Percentiles rank a stretch among this genome's conserved stretches.
Conservation (phyloP, 73 alveolate species). For the Tetrahymena malaccensis region DNA sequence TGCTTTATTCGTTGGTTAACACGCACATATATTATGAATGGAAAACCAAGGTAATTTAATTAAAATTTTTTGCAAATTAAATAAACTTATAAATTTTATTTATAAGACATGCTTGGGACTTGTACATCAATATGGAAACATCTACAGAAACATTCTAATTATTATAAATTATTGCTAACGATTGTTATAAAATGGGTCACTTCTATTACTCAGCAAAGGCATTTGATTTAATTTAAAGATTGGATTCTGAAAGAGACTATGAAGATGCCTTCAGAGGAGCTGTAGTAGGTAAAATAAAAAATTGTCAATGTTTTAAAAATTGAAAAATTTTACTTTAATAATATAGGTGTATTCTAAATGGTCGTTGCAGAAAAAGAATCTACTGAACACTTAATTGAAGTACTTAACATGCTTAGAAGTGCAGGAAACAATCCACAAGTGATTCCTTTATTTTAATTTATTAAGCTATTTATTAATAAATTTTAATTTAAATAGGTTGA, state of each 20-base stretch:
- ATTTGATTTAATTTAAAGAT: constrained; percentile 93
- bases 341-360: constrained; percentile 22
- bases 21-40: constrained; percentile 92
- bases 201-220: constrained; percentile 96
- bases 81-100: neutral
- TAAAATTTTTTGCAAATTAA: neutral
- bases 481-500: neutral
- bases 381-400: constrained; percentile 3
- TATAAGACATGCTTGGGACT: constrained; percentile 72
- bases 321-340: neutral
- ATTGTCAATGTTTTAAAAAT: neutral
- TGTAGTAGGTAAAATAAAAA: constrained; percentile 3
- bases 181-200: constrained; percentile 97
- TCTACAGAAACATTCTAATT: constrained; percentile 83
- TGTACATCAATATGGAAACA: constrained; percentile 91
- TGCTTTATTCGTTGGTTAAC: constrained; percentile 88
- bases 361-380: constrained; percentile 26
- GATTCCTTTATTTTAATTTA: neutral
- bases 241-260: constrained; percentile 95
- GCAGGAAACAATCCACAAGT: constrained; percentile 34
- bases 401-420: neutral
- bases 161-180: constrained; percentile 92
- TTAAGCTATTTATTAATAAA: neutral
- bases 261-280: constrained; percentile 84
- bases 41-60: constrained; percentile 61